phyloP scores from a whole-genome alignment of 169 alveolate genomes.

The Fabrea salina region DNA sequence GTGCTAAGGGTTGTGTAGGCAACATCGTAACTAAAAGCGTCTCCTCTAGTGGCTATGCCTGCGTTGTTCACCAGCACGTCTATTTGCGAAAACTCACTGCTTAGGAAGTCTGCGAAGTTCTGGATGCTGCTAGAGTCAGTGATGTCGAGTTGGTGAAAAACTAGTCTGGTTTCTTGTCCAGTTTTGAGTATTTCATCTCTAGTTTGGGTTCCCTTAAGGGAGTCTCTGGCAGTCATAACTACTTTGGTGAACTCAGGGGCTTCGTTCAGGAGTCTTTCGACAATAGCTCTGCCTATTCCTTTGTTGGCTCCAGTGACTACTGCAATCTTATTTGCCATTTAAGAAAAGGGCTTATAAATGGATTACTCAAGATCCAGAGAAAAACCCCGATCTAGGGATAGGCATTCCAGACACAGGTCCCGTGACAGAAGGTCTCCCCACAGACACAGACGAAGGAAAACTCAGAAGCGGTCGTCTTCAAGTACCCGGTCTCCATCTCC shows the following conservation, averaged over 20 bases:
- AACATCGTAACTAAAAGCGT: constrained; percentile 44
- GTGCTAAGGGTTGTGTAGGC: constrained; percentile 48
- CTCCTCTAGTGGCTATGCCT: constrained; percentile 58
- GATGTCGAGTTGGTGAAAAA: constrained; percentile 38
- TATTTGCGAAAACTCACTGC: constrained; percentile 36
- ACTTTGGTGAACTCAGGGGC: constrained; percentile 31
- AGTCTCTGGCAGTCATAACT: constrained; percentile 54
- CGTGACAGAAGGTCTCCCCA: no score
- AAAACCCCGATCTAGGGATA: no score
- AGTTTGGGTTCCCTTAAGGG: background rate
- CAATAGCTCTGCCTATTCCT: constrained; percentile 59
- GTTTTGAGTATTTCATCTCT: no score
- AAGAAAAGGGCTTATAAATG: no score
- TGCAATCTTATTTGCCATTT: constrained; percentile 33
- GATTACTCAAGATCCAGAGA: no score
- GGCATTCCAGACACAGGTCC: no score
- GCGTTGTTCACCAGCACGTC: constrained; percentile 61
- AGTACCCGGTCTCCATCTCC: background rate
- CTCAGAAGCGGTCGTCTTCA: no score
- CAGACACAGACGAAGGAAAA: background rate
- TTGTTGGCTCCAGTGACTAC: constrained; percentile 61
- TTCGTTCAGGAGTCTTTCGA: constrained; percentile 43
- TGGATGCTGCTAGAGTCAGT: constrained; percentile 37
- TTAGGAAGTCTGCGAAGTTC: constrained; percentile 35
- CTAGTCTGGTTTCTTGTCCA: constrained; percentile 32